Percentiles rank a stretch among this genome's conserved stretches.
These are phyloP conservation scores for Metschnikowia dekortorum DNA, from an alignment of 805 yeast genomes.

Conservation along the genomic window DNA sequence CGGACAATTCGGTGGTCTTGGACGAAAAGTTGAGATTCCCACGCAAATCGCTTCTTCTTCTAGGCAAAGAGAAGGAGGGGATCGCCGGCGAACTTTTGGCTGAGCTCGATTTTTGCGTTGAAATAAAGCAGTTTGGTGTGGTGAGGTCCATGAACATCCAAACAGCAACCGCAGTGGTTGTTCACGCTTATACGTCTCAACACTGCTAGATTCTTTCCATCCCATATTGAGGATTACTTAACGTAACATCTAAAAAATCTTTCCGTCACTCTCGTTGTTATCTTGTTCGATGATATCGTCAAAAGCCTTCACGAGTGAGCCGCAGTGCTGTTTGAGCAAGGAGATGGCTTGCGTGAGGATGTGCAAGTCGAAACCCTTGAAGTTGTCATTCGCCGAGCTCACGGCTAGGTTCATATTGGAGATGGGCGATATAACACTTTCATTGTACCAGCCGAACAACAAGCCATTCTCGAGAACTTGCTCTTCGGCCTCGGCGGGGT, in stretches of 20 bases:
- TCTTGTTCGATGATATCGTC: constrained; percentile 43
- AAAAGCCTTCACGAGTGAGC: constrained; percentile 55
- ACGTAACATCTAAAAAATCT: constrained; percentile 10
- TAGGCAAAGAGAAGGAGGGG: constrained; percentile 89
- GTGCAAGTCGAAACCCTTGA: constrained; percentile 52
- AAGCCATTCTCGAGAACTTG: constrained; percentile 84
- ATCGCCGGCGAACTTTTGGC: constrained; percentile 81
- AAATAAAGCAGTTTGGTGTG: constrained; percentile 88
- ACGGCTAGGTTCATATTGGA: constrained; percentile 61
- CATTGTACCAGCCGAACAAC: constrained; percentile 65
- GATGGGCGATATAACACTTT: constrained; percentile 69
- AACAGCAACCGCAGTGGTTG: constrained; percentile 92
- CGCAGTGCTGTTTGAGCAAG: constrained; percentile 59
- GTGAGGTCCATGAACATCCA: constrained; percentile 95
- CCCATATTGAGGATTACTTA: neutral
- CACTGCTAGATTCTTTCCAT: constrained; percentile 39
- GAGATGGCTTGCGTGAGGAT: constrained; percentile 51
- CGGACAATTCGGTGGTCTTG: constrained; percentile 78
- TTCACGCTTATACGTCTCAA: constrained; percentile 79
- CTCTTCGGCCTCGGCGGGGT: constrained; percentile 87
- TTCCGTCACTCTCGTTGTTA: constrained; percentile 24
- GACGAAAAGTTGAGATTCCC: constrained; percentile 68
- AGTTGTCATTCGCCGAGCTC: constrained; percentile 38
- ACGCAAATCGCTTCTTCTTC: constrained; percentile 64
- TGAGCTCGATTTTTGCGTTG: constrained; percentile 81